Evolutionary conservation across 257 asterid genomes (phyloP), one percentile per base, ranked within the genome.

Genomic region (Solanum phureja): DNA sequence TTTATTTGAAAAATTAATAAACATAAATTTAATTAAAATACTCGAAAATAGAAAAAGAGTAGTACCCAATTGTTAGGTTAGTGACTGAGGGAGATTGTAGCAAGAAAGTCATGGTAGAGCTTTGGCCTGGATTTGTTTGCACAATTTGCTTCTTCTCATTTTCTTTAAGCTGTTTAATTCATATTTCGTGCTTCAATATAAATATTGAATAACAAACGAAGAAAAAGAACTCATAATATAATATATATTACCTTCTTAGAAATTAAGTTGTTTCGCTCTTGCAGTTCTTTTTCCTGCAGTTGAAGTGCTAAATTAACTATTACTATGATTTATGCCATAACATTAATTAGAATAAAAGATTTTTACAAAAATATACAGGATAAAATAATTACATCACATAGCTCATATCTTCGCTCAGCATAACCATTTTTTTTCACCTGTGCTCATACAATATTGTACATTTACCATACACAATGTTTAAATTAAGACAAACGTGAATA

Each of bases 271-370:
- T 94, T 93, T 68, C 94, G 92, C 84, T 91, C 93, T 89, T 88
- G 94, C 88, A 95, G 74, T 69, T 89, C 89, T 87, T 87, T 95
- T 93, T 92, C 98, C 98, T 95, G 74, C 21, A 56, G 9, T 56
- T 56, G 64, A 56, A 19, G 64, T 19, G 64, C 64, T 3, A 56
- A 19, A 52, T 52, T 18, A 52, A 19, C 64, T 56, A 6, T 19
- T 56, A 34, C 35, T 34, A 12, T 44, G 56, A 44, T 12, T 44
- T 44, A 56, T 56, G 64, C 64, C 3, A 56, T 56, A 7, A 19
- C 64, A 56, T 56, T 19, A 19, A 56, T 56, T 56, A 56, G n/a
- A 56, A 56, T 56, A 56, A 18, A 2, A 56, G n/a, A 18, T 18
- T 56, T 56, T 56, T 18, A 18, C 10, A 19, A 56, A 19, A 16